Evolutionary conservation across 2,329 filamentous ascomycete species (phyloP).

Genomic region (Penicillium aurantiogriseum): DNA sequence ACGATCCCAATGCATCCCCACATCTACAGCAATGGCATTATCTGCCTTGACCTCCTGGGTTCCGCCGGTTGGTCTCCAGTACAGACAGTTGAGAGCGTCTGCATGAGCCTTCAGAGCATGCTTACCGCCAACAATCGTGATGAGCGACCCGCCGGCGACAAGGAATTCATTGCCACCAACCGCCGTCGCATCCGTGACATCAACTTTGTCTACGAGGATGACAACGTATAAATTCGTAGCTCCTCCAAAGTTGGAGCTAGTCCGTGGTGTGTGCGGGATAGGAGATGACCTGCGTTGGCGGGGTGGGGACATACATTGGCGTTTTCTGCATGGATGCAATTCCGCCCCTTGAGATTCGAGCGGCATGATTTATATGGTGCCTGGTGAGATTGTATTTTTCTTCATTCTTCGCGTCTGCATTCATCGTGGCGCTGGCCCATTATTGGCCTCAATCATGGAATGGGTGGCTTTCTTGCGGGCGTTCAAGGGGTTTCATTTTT

Average conservation of each 20-base stretch:
- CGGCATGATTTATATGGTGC: not conserved
- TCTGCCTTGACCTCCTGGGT: constrained; percentile 90
- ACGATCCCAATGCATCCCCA: constrained; percentile 92
- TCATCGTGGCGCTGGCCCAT: constrained; percentile 7
- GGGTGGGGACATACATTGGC: not conserved
- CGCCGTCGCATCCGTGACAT: constrained; percentile 80
- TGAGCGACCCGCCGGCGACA: constrained; percentile 85
- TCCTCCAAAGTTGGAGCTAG: not conserved
- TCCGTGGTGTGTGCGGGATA: not conserved
- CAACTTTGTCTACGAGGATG: constrained; percentile 90
- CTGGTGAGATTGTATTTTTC: not conserved
- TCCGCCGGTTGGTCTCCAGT: constrained; percentile 91
- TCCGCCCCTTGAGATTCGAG: not conserved
- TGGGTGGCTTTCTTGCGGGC: constrained; percentile 1
- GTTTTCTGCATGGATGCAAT: constrained; percentile 2
- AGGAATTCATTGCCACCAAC: constrained; percentile 81
- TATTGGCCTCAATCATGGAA: not conserved
- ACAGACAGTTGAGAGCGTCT: constrained; percentile 94
- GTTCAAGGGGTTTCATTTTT: not conserved
- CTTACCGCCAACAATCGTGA: constrained; percentile 90
- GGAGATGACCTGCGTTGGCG: not conserved
- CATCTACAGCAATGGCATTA: constrained; percentile 98
- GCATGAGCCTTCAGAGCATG: constrained; percentile 98
- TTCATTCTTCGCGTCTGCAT: constrained; percentile 8
- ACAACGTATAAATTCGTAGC: constrained; percentile 57